Evolutionary conservation across 768 basidiomycete genomes (phyloP).

Genomic region (Austroboletus festivus): DNA sequence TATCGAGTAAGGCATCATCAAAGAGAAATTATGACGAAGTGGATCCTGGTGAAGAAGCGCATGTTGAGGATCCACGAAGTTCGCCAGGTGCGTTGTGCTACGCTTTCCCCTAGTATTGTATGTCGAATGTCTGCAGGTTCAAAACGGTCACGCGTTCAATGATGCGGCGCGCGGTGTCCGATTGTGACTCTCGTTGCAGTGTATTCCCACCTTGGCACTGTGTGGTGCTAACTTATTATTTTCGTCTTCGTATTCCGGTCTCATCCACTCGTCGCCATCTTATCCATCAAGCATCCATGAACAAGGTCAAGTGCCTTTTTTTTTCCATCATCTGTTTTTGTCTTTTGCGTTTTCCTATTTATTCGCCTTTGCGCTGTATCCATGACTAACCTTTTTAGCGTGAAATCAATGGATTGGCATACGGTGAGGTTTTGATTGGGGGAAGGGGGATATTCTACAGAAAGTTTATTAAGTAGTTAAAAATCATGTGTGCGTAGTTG

Average conservation of each 20-base stretch:
- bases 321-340: constrained; percentile 6
- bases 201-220: not conserved
- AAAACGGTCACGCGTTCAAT: constrained; percentile 44
- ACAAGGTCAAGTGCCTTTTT: constrained; percentile 29
- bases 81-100: constrained; percentile 47
- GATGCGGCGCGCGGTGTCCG: constrained; percentile 12
- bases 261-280: constrained; percentile 6
- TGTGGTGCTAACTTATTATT: constrained; percentile 30
- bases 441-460: too few species aligned
- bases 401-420: constrained; percentile 10
- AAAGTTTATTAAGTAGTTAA: too few species aligned
- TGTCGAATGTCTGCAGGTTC: constrained; percentile 29
- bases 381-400: constrained; percentile 32
- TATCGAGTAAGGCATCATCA: constrained; percentile 52
- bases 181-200: constrained; percentile 4
- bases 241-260: constrained; percentile 9
- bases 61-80: constrained; percentile 30
- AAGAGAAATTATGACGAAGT: constrained; percentile 50
- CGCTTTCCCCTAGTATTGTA: not conserved
- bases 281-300: constrained; percentile 12
- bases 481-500: too few species aligned
- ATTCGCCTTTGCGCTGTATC: constrained; percentile 11
- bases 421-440: not conserved
- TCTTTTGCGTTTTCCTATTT: not conserved
- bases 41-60: constrained; percentile 40